phyloP scores from a whole-genome alignment of 2,329 filamentous ascomycete genomes.

The Chalaropsis thielavioides region DNA sequence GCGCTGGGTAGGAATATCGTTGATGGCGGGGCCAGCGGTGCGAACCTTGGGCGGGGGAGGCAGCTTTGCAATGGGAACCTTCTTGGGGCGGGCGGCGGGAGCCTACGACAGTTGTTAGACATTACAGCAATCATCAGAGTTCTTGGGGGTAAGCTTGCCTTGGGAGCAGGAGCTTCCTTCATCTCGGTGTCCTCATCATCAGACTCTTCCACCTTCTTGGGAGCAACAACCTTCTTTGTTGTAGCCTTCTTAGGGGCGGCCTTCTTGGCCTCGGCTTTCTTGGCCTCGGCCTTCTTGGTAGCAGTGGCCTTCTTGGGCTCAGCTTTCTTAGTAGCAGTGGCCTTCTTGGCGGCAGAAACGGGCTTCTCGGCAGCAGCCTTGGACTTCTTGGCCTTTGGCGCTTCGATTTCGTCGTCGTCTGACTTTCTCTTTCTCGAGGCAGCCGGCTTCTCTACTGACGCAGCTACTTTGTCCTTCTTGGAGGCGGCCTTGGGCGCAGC shows the following conservation, averaged over 20 bases:
- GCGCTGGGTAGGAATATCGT: constrained; percentile 44
- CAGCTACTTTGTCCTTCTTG: constrained; percentile 23
- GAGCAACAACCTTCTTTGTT: constrained; percentile 37
- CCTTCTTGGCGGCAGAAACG: constrained; percentile 19
- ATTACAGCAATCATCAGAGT: not conserved
- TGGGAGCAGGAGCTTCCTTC: constrained; percentile 8
- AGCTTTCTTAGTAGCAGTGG: constrained; percentile 30
- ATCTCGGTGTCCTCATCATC: constrained; percentile 21
- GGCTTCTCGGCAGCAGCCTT: constrained; percentile 14
- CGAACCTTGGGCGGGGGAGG: constrained; percentile 10
- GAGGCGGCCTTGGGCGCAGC: constrained; percentile 23
- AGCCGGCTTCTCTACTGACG: constrained; percentile 17
- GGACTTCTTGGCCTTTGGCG: constrained; percentile 13
- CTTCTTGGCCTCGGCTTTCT: constrained; percentile 31
- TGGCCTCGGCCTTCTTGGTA: constrained; percentile 20
- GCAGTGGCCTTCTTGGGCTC: constrained; percentile 26
- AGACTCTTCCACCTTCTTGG: constrained; percentile 30
- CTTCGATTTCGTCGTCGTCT: constrained; percentile 8
- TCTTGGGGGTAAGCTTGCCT: constrained; percentile 18
- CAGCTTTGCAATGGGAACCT: constrained; percentile 23
- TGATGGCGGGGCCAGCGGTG: constrained; percentile 52
- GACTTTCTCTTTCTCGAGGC: constrained; percentile 23
- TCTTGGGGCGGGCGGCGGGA: constrained; percentile 27
- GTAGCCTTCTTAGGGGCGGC: constrained; percentile 16
- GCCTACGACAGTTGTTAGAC: not conserved